phyloP scores from a whole-genome alignment of 768 basidiomycete genomes.

The Russula lepida region DNA sequence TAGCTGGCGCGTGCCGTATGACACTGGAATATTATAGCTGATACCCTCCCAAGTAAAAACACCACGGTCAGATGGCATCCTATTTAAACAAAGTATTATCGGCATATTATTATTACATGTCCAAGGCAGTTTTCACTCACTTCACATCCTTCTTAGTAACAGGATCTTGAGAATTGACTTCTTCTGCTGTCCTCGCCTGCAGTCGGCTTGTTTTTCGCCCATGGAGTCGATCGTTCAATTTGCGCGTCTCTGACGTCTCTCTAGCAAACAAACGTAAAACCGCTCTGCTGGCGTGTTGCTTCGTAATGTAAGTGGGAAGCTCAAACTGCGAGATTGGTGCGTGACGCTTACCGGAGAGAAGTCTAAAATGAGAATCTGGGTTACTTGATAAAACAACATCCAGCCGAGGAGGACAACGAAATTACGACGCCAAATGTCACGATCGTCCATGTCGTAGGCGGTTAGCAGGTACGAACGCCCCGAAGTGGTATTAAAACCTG shows the following conservation, averaged over 20 bases:
- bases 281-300: conserved; percentile 16
- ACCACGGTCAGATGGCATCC: conserved; percentile 28
- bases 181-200: conserved; percentile 19
- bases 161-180: neutral
- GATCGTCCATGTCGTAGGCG: conserved; percentile 40
- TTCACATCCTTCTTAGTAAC: neutral
- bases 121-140: neutral
- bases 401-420: conserved; percentile 66
- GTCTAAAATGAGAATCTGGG: conserved; percentile 61
- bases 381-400: conserved; percentile 59
- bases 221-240: conserved; percentile 44
- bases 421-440: conserved; percentile 58
- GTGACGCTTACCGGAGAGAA: conserved; percentile 45
- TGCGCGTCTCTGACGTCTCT: conserved; percentile 45
- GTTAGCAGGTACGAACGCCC: conserved; percentile 57
- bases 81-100: neutral
- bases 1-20: conserved; percentile 49
- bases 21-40: conserved; percentile 68
- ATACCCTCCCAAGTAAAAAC: conserved; percentile 77
- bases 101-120: neutral
- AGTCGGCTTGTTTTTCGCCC: conserved; percentile 40
- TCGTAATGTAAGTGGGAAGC: neutral
- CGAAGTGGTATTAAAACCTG: conserved; percentile 46
- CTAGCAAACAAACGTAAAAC: conserved; percentile 47
- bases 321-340: neutral